phyloP scores from a whole-genome alignment of 805 yeast species.

The Wickerhamomyces subpelliculosus region DNA sequence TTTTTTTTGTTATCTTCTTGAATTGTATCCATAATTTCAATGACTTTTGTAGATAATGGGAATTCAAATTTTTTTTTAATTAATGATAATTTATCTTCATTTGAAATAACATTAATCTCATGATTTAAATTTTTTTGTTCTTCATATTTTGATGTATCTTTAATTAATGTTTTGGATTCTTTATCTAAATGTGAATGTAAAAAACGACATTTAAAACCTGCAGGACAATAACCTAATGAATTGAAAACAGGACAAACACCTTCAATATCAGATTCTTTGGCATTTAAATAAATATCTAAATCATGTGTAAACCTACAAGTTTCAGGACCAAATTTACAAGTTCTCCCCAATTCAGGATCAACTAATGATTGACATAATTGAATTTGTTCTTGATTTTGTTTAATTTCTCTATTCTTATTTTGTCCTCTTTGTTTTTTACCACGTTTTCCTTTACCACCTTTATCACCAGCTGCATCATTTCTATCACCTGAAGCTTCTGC shows the following conservation, averaged over 20 bases:
- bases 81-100: slow-evolving; percentile 29
- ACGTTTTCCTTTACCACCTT: slow-evolving; percentile 36
- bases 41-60: slow-evolving; percentile 46
- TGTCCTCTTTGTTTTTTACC: slow-evolving; percentile 64
- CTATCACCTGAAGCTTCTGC: slow-evolving; percentile 37
- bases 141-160: slow-evolving; percentile 35
- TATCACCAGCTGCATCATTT: slow-evolving; percentile 24
- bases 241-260: slow-evolving; percentile 81
- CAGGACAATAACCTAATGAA: slow-evolving; percentile 84
- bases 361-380: slow-evolving; percentile 59
- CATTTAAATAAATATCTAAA: slow-evolving; percentile 49
- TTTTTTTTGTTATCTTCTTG: slow-evolving; percentile 32
- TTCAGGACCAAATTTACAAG: slow-evolving; percentile 61
- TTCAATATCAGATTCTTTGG: slow-evolving; percentile 65
- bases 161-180: slow-evolving; percentile 37
- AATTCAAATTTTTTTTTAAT: slow-evolving; percentile 53
- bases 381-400: slow-evolving; percentile 56
- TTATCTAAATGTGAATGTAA: slow-evolving; percentile 58
- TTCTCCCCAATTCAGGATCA: slow-evolving; percentile 40
- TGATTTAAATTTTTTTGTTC: slow-evolving; percentile 28
- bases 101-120: slow-evolving; percentile 59
- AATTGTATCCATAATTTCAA: slow-evolving; percentile 58
- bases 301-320: slow-evolving; percentile 77
- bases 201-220: slow-evolving; percentile 92
- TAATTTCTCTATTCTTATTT: slow-evolving; percentile 73